These are phyloP conservation scores for Lactarius sp. DNA, from an alignment of 768 basidiomycete species.

Conservation along the genomic window DNA sequence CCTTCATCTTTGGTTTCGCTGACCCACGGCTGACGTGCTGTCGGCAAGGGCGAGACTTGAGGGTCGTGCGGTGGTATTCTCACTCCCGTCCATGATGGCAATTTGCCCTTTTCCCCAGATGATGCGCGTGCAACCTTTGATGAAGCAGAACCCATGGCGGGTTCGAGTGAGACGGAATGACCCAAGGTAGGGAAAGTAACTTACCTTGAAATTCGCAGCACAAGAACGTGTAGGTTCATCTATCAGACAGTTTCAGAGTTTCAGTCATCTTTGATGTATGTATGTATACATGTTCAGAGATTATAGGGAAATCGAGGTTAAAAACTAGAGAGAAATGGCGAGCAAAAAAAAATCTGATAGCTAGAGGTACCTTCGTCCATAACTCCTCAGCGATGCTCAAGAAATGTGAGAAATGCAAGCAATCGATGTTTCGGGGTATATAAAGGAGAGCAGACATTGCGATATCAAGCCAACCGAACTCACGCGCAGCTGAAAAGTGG, in stretches of 20 bases:
- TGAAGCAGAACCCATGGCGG: slow-evolving; percentile 10
- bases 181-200: no score
- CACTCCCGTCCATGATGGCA: slow-evolving; percentile 16
- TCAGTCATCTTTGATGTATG: slow-evolving; percentile 11
- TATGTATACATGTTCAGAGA: slow-evolving; percentile 19
- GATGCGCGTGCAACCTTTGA: slow-evolving; percentile 8
- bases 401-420: slow-evolving; percentile 21
- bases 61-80: neutral
- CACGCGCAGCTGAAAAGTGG: slow-evolving; percentile 17
- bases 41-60: neutral
- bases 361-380: slow-evolving; percentile 9
- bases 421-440: slow-evolving; percentile 25
- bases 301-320: neutral
- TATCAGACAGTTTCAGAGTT: neutral
- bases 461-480: slow-evolving; percentile 15
- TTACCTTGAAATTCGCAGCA: no score
- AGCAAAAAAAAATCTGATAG: slow-evolving; percentile 9
- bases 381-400: slow-evolving; percentile 13
- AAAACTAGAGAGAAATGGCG: neutral
- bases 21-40: slow-evolving; percentile 10
- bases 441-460: slow-evolving; percentile 23
- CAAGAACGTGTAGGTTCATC: neutral
- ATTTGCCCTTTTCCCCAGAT: neutral
- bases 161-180: neutral
- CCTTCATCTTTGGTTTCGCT: slow-evolving; percentile 22